Evolutionary conservation across 148 eudicot species (phyloP).

Genomic region (Pharnaceum exiguum): DNA sequence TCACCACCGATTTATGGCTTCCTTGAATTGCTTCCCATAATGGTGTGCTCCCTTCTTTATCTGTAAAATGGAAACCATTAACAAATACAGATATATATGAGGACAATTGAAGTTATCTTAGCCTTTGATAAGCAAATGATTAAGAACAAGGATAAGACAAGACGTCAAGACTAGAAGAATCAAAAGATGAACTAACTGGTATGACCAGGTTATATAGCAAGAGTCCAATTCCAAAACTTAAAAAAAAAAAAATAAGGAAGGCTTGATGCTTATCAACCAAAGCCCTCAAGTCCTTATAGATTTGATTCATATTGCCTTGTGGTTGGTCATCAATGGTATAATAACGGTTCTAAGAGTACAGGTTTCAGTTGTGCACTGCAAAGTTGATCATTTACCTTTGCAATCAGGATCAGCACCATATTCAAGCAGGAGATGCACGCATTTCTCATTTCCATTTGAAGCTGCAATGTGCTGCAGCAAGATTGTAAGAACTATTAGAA

Average conservation of each 20-base stretch:
- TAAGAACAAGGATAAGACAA: not conserved
- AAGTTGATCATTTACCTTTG: constrained; percentile 48
- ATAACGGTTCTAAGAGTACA: no score
- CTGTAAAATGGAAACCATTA: constrained; percentile 26
- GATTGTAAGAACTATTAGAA: not conserved
- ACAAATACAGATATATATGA: not conserved
- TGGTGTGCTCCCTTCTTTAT: constrained; percentile 71
- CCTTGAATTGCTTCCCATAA: constrained; percentile 78
- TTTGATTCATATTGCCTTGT: no score
- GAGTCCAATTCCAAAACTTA: no score
- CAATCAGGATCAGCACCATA: constrained; percentile 80
- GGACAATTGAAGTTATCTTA: not conserved
- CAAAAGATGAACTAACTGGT: no score
- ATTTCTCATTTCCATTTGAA: constrained; percentile 70
- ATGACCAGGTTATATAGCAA: no score
- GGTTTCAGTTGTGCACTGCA: not conserved
- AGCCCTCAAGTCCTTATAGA: no score
- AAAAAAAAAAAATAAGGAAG: no score
- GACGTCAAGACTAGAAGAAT: no score
- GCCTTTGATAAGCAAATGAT: not conserved
- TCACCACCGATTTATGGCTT: constrained; percentile 38
- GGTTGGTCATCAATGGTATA: no score
- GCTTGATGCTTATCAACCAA: no score
- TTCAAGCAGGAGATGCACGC: constrained; percentile 71
- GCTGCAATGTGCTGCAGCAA: constrained; percentile 82